Conservation (phyloP, 179 eudicot species). For the Spinacia oleracea region DNA sequence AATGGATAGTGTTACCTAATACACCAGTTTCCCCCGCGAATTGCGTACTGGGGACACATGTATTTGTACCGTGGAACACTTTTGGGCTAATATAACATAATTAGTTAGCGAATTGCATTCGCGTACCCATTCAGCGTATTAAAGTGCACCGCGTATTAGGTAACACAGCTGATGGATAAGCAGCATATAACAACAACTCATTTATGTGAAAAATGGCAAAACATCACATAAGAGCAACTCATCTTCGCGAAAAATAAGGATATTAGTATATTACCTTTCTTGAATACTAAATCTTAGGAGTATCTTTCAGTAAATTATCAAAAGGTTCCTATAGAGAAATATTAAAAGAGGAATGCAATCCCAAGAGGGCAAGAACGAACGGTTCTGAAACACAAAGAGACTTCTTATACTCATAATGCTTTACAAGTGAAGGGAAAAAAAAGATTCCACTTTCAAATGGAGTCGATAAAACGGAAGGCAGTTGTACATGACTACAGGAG, state of each 20-base stretch:
- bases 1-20: too few species aligned
- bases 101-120: too few species aligned
- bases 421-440: background rate
- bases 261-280: background rate
- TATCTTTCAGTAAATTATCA: background rate
- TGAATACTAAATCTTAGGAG: background rate
- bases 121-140: too few species aligned
- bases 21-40: too few species aligned
- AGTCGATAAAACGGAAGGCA: background rate
- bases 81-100: too few species aligned
- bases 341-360: background rate
- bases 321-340: too few species aligned
- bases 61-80: too few species aligned
- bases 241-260: background rate
- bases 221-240: background rate
- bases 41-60: too few species aligned
- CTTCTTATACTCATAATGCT: background rate
- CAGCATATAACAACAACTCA: background rate
- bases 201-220: background rate
- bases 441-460: background rate
- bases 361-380: background rate
- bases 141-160: too few species aligned
- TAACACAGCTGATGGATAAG: background rate
- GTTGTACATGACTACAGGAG: too few species aligned
- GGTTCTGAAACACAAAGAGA: background rate